phyloP scores from a whole-genome alignment of 441 rosid genomes.

The Euphorbia schlechtendalii region DNA sequence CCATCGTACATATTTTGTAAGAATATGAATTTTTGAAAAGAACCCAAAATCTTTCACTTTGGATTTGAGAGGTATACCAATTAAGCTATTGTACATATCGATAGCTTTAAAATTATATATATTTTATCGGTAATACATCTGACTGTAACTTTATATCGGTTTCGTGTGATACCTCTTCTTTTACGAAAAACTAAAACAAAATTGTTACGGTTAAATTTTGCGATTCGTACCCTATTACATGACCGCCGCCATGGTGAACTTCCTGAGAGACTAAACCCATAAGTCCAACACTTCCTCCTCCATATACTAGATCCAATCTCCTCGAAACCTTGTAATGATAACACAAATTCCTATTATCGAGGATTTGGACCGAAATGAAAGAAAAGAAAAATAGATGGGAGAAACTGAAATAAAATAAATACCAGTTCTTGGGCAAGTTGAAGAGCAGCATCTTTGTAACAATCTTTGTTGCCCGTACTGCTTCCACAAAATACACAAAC shows the following conservation, averaged over 20 bases:
- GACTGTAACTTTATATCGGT: too few species aligned
- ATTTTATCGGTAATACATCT: too few species aligned
- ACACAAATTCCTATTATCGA: not conserved
- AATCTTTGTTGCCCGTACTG: slow-evolving; percentile 73
- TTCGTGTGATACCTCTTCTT: too few species aligned
- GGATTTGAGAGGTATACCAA: too few species aligned
- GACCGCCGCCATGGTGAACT: slow-evolving; percentile 78
- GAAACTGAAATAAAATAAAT: not conserved
- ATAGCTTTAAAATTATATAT: too few species aligned
- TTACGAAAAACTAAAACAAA: too few species aligned
- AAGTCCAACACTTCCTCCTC: slow-evolving; percentile 93
- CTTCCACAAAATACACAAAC: slow-evolving; percentile 96
- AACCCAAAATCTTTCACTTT: too few species aligned
- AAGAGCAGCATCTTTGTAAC: slow-evolving; percentile 76
- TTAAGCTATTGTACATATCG: too few species aligned
- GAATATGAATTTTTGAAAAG: too few species aligned
- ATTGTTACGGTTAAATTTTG: too few species aligned
- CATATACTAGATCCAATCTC: slow-evolving; percentile 78
- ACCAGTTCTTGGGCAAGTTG: slow-evolving; percentile 90
- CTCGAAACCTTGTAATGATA: slow-evolving; percentile 42
- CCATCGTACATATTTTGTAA: too few species aligned
- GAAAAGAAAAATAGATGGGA: not conserved
- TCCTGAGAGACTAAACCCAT: slow-evolving; percentile 91
- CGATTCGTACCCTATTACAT: slow-evolving; percentile 94
- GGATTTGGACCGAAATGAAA: not conserved